A percentile compares a stretch with the other conserved stretches of the same genome.
Conservation (phyloP, 139 green algal genomes). For the Haematococcus sp. region DNA sequence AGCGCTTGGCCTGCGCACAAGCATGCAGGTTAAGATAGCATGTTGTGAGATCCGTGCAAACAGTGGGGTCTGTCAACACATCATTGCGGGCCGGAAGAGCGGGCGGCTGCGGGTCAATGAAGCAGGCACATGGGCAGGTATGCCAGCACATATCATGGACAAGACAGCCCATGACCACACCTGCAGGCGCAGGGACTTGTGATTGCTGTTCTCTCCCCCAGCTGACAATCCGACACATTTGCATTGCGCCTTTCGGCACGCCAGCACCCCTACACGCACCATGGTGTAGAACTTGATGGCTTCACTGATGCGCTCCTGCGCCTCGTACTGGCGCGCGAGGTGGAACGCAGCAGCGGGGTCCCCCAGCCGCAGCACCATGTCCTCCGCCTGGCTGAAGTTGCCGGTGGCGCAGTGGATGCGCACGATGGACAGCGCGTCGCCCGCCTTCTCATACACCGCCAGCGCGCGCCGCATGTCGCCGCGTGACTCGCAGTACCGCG, state of each 20-base stretch:
- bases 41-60: too few species aligned
- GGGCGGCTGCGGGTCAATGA: too few species aligned
- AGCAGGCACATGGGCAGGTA: too few species aligned
- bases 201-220: too few species aligned
- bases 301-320: constrained; percentile 43
- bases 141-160: too few species aligned
- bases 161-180: too few species aligned
- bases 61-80: too few species aligned
- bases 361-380: constrained; percentile 31
- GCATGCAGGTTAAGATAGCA: neutral
- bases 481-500: constrained; percentile 63
- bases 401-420: constrained; percentile 57
- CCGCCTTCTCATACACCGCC: constrained; percentile 53
- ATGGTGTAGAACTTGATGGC: constrained; percentile 54
- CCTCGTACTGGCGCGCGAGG: constrained; percentile 74
- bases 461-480: constrained; percentile 55
- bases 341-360: constrained; percentile 72
- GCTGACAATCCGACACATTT: neutral
- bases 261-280: neutral
- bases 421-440: constrained; percentile 59
- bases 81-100: too few species aligned
- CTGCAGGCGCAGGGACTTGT: too few species aligned
- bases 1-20: constrained; percentile 35
- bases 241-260: neutral
- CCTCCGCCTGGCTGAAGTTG: constrained; percentile 48